These are phyloP conservation scores for Aspergillus melleus DNA, from an alignment of 2,329 filamentous ascomycete genomes.

Conservation along the genomic window DNA sequence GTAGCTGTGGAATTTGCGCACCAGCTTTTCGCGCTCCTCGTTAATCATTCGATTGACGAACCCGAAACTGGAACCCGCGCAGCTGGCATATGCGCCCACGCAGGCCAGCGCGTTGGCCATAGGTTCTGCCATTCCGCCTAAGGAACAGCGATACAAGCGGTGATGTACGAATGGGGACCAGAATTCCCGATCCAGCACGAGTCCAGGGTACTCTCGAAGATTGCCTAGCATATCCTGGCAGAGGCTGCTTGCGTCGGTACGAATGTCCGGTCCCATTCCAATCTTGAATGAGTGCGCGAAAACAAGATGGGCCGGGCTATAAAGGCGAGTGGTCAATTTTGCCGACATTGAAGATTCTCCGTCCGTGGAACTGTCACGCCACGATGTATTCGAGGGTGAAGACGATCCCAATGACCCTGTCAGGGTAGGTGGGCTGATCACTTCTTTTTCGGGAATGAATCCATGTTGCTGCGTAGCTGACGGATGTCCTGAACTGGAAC, in stretches of 20 bases:
- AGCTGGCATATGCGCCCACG: slow-evolving; percentile 12
- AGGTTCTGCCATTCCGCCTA: slow-evolving; percentile 15
- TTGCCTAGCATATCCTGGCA: slow-evolving; percentile 9
- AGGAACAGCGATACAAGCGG: slow-evolving; percentile 12
- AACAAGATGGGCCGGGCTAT: slow-evolving; percentile 2
- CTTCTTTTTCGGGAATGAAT: background rate
- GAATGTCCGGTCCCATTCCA: background rate
- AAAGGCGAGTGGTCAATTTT: background rate
- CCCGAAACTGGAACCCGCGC: slow-evolving; percentile 10
- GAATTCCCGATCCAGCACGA: slow-evolving; percentile 16
- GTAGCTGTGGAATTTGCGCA: slow-evolving; percentile 12
- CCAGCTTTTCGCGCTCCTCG: slow-evolving; percentile 14
- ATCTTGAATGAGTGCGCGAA: slow-evolving; percentile 12
- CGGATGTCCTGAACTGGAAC: background rate
- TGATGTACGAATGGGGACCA: slow-evolving; percentile 20
- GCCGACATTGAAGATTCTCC: background rate
- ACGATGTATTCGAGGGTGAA: background rate
- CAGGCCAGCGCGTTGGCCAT: slow-evolving; percentile 14
- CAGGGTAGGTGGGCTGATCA: background rate
- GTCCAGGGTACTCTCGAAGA: slow-evolving; percentile 13
- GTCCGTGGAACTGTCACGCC: background rate
- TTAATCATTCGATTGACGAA: slow-evolving; percentile 15
- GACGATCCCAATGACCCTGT: background rate
- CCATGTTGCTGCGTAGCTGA: background rate
- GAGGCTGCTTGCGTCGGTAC: background rate